Conservation (phyloP, 345 rosid genomes). For the Luvunga scandens region DNA sequence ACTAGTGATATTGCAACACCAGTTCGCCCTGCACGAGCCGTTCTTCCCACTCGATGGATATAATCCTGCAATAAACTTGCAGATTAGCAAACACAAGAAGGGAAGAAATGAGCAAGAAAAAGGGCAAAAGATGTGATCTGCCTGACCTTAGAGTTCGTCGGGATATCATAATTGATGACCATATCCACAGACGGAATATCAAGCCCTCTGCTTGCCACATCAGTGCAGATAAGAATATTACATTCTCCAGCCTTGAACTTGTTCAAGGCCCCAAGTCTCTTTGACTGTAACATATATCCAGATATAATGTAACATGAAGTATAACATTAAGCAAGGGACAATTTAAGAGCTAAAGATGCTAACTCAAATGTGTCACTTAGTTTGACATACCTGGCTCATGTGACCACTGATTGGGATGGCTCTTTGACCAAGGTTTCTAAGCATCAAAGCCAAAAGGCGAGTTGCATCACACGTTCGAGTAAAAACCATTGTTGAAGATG, state of each 20-base stretch:
- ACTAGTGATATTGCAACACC: conserved; percentile 91
- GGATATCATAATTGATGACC: conserved; percentile 93
- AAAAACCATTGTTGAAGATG: conserved; percentile 84
- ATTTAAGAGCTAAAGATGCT: not conserved
- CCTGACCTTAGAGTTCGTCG: conserved; percentile 71
- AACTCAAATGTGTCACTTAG: not conserved
- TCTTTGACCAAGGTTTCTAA: conserved; percentile 83
- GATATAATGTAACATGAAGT: conserved; percentile 1
- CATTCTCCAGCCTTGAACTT: conserved; percentile 95
- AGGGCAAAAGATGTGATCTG: not conserved
- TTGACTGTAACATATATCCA: conserved; percentile 46
- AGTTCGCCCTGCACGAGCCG: conserved; percentile 97
- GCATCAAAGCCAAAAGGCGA: conserved; percentile 62
- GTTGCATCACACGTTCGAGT: conserved; percentile 94
- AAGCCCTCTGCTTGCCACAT: conserved; percentile 98
- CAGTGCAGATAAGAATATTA: conserved; percentile 87
- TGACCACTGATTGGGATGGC: conserved; percentile 98
- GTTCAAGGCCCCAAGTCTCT: conserved; percentile 91
- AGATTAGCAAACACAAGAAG: not conserved
- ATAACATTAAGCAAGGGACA: not conserved
- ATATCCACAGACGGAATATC: conserved; percentile 95
- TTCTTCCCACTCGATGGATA: conserved; percentile 86
- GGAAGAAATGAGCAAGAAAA: no score
- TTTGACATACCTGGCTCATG: conserved; percentile 73
- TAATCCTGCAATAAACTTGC: conserved; percentile 56